Evolutionary conservation across 257 asterid species (phyloP).

Genomic region (Rehmannia glutinosa): DNA sequence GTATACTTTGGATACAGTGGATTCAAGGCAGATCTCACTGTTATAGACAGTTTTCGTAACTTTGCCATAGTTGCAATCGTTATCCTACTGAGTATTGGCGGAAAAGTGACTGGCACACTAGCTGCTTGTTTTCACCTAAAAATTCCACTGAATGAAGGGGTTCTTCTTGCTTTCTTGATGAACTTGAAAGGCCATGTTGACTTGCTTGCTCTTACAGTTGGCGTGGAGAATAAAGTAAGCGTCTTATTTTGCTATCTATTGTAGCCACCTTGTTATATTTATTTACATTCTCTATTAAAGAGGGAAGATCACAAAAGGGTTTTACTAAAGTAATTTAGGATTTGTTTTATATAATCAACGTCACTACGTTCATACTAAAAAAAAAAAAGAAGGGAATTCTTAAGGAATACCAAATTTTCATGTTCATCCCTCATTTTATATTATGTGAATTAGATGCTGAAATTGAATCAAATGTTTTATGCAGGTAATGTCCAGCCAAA

Average conservation of each 20-base stretch:
- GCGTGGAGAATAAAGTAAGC: slow-evolving; percentile 60
- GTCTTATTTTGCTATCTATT: neutral
- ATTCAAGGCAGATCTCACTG: slow-evolving; percentile 71
- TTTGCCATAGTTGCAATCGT: slow-evolving; percentile 46
- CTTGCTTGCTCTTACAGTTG: slow-evolving; percentile 61
- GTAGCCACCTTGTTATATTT: neutral
- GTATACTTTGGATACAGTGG: slow-evolving; percentile 93
- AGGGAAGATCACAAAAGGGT: too few species aligned
- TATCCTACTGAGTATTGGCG: slow-evolving; percentile 80
- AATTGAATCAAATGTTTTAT: slow-evolving; percentile 18
- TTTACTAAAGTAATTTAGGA: too few species aligned
- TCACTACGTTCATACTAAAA: too few species aligned
- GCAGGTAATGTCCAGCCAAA: slow-evolving; percentile 60
- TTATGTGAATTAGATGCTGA: slow-evolving; percentile 6
- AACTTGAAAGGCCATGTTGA: slow-evolving; percentile 97
- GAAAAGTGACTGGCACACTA: slow-evolving; percentile 79
- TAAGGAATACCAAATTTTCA: too few species aligned
- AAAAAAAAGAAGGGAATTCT: too few species aligned
- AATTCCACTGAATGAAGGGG: slow-evolving; percentile 87
- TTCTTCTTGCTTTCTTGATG: slow-evolving; percentile 85
- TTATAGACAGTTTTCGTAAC: slow-evolving; percentile 44
- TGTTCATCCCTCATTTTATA: too few species aligned
- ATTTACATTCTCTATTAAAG: too few species aligned
- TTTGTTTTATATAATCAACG: too few species aligned
- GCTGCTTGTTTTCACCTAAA: slow-evolving; percentile 79